Conservation (phyloP, 2,329 filamentous ascomycete genomes). For the Fusarium cyanostomum region DNA sequence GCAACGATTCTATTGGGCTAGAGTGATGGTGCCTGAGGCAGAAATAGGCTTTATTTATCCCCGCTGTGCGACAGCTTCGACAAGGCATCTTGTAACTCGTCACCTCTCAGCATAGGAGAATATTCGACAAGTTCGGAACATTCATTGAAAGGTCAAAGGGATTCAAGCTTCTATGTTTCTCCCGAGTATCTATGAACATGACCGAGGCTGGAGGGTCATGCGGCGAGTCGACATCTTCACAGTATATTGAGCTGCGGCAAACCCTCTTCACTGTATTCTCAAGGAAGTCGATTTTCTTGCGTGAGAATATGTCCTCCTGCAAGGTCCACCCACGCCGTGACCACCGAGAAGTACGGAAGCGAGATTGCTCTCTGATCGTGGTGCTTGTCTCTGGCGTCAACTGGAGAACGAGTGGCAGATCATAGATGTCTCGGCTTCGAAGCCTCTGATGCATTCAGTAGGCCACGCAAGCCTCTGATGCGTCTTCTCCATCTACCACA, state of each 20-base stretch:
- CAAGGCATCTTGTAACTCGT: no score
- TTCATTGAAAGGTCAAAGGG: neutral
- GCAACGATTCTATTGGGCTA: neutral
- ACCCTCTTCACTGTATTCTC: slow-evolving; percentile 2
- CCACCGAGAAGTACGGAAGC: neutral
- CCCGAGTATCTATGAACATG: no score
- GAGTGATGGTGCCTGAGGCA: neutral
- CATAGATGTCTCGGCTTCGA: neutral
- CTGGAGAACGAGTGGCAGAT: neutral
- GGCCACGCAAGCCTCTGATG: neutral
- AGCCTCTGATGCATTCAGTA: slow-evolving; percentile 1
- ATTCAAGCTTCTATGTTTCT: no score
- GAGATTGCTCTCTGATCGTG: neutral
- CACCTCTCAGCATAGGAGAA: no score
- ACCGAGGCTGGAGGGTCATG: neutral
- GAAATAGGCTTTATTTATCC: neutral
- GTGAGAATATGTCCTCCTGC: slow-evolving; percentile 18
- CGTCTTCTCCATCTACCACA: neutral
- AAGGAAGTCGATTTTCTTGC: slow-evolving; percentile 11
- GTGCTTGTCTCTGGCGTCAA: neutral
- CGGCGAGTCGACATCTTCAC: slow-evolving; percentile 4
- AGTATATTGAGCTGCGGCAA: slow-evolving; percentile 4
- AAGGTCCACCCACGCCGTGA: slow-evolving; percentile 14
- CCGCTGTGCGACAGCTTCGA: no score
- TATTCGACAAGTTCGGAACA: slow-evolving; percentile 3